Evolutionary conservation across 1,284 basidiomycete species (phyloP).

Genomic region (Inonotus hispidus): DNA sequence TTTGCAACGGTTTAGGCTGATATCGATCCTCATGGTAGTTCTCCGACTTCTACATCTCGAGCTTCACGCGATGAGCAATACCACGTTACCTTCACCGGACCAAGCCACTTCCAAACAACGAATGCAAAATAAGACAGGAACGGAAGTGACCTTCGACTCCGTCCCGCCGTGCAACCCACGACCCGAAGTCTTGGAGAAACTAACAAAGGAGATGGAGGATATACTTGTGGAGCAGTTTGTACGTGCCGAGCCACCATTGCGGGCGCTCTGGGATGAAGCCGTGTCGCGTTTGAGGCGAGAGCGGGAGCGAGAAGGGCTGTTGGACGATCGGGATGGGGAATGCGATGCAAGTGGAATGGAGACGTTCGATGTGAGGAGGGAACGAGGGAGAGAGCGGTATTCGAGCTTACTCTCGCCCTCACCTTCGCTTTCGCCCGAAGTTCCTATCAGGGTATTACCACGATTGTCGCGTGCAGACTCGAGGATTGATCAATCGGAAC

Average conservation of each 20-base stretch:
- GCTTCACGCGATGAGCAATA: conserved; percentile 26
- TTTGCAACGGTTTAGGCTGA: conserved; percentile 6
- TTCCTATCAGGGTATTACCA: not conserved
- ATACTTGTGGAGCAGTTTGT: conserved; percentile 16
- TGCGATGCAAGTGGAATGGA: not conserved
- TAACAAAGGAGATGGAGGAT: conserved; percentile 14
- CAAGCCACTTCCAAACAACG: not conserved
- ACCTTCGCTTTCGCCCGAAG: not conserved
- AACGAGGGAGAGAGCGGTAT: no score
- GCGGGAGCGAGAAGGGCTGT: not conserved
- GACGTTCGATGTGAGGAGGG: no score
- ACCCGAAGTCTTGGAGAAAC: not conserved
- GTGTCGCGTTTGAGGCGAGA: not conserved
- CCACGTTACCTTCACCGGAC: conserved; percentile 21
- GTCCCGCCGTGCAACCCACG: conserved; percentile 1
- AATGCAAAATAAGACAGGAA: no score
- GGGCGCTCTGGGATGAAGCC: conserved; percentile 12
- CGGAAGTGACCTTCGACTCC: not conserved
- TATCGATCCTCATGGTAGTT: conserved; percentile 22
- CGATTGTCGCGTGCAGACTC: not conserved
- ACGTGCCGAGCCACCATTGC: conserved; percentile 8
- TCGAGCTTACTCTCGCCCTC: not conserved
- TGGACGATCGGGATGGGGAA: not conserved
- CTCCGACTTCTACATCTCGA: conserved; percentile 38
- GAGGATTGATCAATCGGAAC: not conserved